Conservation (phyloP, 257 asterid species). For the Solanum okadae region DNA sequence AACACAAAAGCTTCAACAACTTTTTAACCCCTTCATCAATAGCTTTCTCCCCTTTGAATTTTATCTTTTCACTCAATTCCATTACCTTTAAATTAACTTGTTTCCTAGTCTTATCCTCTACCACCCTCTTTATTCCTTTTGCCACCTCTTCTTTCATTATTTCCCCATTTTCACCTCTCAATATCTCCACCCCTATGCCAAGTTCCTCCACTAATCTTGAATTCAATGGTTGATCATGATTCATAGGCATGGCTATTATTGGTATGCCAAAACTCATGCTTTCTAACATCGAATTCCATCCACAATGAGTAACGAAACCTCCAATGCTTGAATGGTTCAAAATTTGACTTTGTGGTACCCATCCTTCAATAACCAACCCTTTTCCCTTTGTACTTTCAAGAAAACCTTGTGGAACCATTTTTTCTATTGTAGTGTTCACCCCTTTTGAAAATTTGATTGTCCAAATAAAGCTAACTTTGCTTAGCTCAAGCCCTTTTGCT, state of each 20-base stretch:
- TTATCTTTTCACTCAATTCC: neutral
- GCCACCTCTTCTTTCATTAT: conserved; percentile 3
- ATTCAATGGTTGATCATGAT: conserved; percentile 1
- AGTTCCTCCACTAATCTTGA: neutral
- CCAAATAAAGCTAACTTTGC: neutral
- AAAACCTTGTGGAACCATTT: neutral
- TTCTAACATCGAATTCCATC: neutral
- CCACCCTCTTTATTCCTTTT: neutral
- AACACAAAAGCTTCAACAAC: neutral
- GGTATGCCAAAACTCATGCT: neutral
- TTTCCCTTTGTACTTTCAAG: neutral
- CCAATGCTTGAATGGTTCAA: neutral
- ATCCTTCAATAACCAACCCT: neutral
- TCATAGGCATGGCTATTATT: neutral
- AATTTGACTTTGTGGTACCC: neutral
- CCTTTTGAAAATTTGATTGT: neutral
- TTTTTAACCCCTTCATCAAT: neutral
- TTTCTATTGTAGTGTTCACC: neutral
- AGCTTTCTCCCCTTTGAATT: neutral
- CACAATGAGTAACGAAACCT: neutral
- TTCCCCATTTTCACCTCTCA: neutral
- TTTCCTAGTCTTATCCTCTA: neutral
- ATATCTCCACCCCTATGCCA: neutral
- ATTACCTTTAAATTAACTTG: neutral
- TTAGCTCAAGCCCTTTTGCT: neutral